Percentiles rank a stretch among this genome's conserved stretches.
Conservation (phyloP, 2,329 filamentous ascomycete species). For the Hypomyces perniciosus region DNA sequence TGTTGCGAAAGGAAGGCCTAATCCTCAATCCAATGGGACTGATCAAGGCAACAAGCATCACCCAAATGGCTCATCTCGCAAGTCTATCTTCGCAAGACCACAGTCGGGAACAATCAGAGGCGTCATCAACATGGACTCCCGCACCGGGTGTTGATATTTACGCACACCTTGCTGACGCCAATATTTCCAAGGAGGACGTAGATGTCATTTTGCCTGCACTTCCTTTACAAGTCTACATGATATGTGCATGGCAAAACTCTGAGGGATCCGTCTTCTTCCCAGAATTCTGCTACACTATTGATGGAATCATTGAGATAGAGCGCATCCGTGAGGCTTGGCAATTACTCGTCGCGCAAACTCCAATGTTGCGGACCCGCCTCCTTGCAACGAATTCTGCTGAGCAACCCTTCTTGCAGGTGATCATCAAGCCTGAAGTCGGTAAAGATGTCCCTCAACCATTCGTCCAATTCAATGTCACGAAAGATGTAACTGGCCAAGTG, state of each 20-base stretch:
- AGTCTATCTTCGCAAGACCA: background rate
- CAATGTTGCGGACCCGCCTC: constrained; percentile 66
- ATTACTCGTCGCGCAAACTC: constrained; percentile 44
- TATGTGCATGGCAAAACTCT: constrained; percentile 68
- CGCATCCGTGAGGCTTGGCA: constrained; percentile 56
- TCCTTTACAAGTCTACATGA: constrained; percentile 74
- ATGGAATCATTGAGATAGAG: constrained; percentile 29
- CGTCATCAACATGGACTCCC: constrained; percentile 18
- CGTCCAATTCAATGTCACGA: background rate
- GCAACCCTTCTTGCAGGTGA: constrained; percentile 57
- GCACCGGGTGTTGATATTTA: constrained; percentile 34
- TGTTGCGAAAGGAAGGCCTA: constrained; percentile 60
- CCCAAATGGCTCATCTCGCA: constrained; percentile 49
- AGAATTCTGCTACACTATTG: constrained; percentile 57
- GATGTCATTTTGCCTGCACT: constrained; percentile 61
- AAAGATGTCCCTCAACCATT: background rate
- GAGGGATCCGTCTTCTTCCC: constrained; percentile 66
- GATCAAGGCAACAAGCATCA: constrained; percentile 58
- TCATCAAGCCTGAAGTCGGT: constrained; percentile 32
- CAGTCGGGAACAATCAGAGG: background rate
- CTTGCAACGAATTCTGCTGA: constrained; percentile 40
- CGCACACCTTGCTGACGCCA: constrained; percentile 32
- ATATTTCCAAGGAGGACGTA: constrained; percentile 40
- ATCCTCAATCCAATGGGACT: constrained; percentile 64
- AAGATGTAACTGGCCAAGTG: constrained; percentile 12